phyloP scores from a whole-genome alignment of 208 protist species.

The Tetramitus jugosus region DNA sequence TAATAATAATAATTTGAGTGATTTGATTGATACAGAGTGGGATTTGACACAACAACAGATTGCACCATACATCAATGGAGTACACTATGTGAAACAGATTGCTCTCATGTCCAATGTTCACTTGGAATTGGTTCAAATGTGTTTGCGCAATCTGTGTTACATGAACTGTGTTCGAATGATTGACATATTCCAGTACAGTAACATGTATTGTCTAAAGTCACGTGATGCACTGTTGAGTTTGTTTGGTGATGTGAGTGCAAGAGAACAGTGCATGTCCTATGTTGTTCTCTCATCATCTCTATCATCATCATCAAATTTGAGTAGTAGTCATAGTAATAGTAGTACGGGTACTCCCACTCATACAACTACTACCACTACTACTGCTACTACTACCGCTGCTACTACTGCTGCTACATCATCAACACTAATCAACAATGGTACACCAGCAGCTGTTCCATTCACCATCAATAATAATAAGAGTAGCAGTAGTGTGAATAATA shows the following conservation, averaged over 20 bases:
- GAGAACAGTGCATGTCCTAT: neutral
- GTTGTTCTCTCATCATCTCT: too few relatives aligned
- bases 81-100: constrained; percentile 12
- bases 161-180: neutral
- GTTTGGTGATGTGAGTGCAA: neutral
- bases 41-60: neutral
- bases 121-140: constrained; percentile 7
- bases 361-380: too few relatives aligned
- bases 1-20: neutral
- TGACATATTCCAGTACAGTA: constrained; percentile 16
- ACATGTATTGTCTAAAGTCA: neutral
- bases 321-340: too few relatives aligned
- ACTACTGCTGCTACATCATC: too few relatives aligned
- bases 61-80: constrained; percentile 2
- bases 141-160: neutral
- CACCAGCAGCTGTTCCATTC: too few relatives aligned
- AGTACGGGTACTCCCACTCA: too few relatives aligned
- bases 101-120: neutral
- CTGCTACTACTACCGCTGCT: too few relatives aligned
- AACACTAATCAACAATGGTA: too few relatives aligned
- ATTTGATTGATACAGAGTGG: neutral
- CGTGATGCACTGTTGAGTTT: neutral
- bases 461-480: too few relatives aligned
- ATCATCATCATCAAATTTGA: too few relatives aligned
- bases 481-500: too few relatives aligned